Evolutionary conservation across 2,329 filamentous ascomycete species (phyloP), one percentile per base, ranked within the genome.

Genomic region (Colletotrichum tropicicola): DNA sequence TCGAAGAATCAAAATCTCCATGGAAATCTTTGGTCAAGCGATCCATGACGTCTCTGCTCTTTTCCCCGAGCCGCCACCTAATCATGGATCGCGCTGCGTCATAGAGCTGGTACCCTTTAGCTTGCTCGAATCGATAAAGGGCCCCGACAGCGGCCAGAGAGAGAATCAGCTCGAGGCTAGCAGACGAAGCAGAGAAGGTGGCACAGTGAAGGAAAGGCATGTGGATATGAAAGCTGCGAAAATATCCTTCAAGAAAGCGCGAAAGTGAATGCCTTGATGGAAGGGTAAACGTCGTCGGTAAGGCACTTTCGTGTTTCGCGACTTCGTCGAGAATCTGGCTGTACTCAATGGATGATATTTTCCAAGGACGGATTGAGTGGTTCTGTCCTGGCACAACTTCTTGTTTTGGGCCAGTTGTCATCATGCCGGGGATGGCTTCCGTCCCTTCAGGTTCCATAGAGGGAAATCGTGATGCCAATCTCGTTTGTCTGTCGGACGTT

Each of bases 41-140:
- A 41, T 5, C 4, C 39, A 67, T 10, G 62, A 75, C 5, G 83
- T 74, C 37, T 79, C 80, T 51, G 67, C 86, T 83, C 59, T 82
- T 76, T 62, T 81, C 77, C 43, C 81, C 79, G 39, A 87, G 82
- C 17, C 84, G 81, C 68, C 86, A 80, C 1, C 81, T 76, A 32
- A 87, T 77, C 32, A 89, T 83, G 8, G 83, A 79, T 68, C 84
- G 86, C 10, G 85, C 84, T 12, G 84, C 83, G 71, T 85, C 83
- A 70, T 87, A 89, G 3, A 89, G 77, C 45, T 87, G 82, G 37
- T 87, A 85, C 0, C 84, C 85, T 52, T 83, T 75, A 9, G 75
- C 74, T 15, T 75, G 74, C 67, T 87, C 84, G 68, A 86, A 86
- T 27, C 83, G 76, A 68, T 82, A 82, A 32, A 80, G 75, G 1